Conservation (phyloP, 805 yeast species). For the Metschnikowia aberdeeniae region DNA sequence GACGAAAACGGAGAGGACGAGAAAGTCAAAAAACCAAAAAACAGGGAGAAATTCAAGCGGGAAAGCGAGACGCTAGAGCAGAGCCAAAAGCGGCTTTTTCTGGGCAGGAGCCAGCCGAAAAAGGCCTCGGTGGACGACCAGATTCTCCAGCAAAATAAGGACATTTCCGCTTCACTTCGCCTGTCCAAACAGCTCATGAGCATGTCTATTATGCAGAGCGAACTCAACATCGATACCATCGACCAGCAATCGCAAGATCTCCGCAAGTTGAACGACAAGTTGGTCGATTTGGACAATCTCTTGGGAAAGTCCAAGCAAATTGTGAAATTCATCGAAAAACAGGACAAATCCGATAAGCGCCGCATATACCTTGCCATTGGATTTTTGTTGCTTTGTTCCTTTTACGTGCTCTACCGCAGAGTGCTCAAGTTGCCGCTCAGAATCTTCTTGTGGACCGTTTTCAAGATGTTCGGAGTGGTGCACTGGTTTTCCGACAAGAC, state of each 20-base stretch:
- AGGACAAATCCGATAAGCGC: slow-evolving; percentile 45
- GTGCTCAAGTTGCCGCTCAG: slow-evolving; percentile 42
- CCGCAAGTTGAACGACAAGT: slow-evolving; percentile 36
- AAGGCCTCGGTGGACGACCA: slow-evolving; percentile 33
- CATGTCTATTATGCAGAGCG: slow-evolving; percentile 48
- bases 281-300: slow-evolving; percentile 38
- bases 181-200: slow-evolving; percentile 46
- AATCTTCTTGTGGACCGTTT: slow-evolving; percentile 44
- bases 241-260: slow-evolving; percentile 45
- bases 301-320: slow-evolving; percentile 41
- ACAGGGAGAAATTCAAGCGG: background rate
- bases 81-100: slow-evolving; percentile 4
- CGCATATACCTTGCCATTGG: slow-evolving; percentile 47
- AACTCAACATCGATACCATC: slow-evolving; percentile 45
- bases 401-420: slow-evolving; percentile 50
- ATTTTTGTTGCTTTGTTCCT: slow-evolving; percentile 42
- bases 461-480: slow-evolving; percentile 29
- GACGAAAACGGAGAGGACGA: background rate
- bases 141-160: slow-evolving; percentile 42
- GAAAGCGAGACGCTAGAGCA: background rate
- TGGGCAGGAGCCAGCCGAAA: slow-evolving; percentile 13
- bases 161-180: slow-evolving; percentile 45
- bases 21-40: background rate
- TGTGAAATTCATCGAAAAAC: slow-evolving; percentile 49
- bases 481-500: slow-evolving; percentile 10